Percentiles rank a stretch among this genome's conserved stretches.
phyloP scores from a whole-genome alignment of 306 rosid species.

The Cyclanthera cordifolia region DNA sequence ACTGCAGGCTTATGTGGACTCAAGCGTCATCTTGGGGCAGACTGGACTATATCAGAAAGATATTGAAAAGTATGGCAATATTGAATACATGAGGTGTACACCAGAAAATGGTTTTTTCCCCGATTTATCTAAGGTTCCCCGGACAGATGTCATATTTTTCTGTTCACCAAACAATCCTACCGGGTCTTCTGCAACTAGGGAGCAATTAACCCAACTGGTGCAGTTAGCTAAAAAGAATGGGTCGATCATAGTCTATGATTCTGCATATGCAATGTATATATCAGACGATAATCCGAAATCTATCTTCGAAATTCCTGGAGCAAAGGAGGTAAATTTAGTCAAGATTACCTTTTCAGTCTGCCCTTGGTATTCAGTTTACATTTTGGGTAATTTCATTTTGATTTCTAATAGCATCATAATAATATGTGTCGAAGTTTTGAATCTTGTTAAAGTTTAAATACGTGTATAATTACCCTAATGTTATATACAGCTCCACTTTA shows the following conservation, averaged over 20 bases:
- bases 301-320: conserved; percentile 95
- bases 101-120: conserved; percentile 53
- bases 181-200: conserved; percentile 80
- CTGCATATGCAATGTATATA: conserved; percentile 89
- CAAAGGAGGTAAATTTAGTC: conserved; percentile 51
- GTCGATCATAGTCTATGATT: conserved; percentile 71
- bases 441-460: background rate
- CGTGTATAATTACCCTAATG: background rate
- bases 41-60: conserved; percentile 39
- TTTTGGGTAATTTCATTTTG: background rate
- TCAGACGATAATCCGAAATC: conserved; percentile 77
- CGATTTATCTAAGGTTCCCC: conserved; percentile 23
- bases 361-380: background rate
- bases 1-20: conserved; percentile 50
- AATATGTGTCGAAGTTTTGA: background rate
- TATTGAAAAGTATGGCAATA: conserved; percentile 31
- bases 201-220: conserved; percentile 65
- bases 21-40: conserved; percentile 46
- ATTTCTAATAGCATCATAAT: background rate
- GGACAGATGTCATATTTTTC: conserved; percentile 44
- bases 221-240: conserved; percentile 81
- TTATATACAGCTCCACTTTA: background rate
- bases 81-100: conserved; percentile 47
- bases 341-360: background rate
- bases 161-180: conserved; percentile 85